These are phyloP conservation scores for Neurospora crassa DNA, from an alignment of 2,329 filamentous ascomycete species.

Conservation along the genomic window DNA sequence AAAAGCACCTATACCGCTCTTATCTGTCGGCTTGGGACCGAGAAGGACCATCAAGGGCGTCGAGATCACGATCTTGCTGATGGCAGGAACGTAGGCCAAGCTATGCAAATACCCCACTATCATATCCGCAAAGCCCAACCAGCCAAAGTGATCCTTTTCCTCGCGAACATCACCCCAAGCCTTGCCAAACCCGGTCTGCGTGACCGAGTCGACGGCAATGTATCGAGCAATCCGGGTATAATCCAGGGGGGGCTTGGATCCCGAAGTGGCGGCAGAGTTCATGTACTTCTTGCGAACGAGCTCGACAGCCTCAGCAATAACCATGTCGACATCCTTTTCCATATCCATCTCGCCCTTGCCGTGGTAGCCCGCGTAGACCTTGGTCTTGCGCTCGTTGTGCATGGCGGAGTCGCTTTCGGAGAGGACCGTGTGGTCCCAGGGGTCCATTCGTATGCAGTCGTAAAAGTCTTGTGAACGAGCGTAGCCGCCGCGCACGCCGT, in stretches of 20 bases:
- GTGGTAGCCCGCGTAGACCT: slow-evolving; percentile 17
- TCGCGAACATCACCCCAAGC: slow-evolving; percentile 7
- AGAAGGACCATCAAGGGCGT: background rate
- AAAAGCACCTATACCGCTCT: background rate
- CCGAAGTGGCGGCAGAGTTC: background rate
- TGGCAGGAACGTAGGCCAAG: background rate
- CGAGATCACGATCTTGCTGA: background rate
- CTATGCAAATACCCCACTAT: slow-evolving; percentile 1
- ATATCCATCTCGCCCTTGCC: slow-evolving; percentile 20
- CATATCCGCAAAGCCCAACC: slow-evolving; percentile 2
- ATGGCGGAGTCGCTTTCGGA: slow-evolving; percentile 16
- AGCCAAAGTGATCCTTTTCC: slow-evolving; percentile 6
- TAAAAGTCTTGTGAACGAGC: slow-evolving; percentile 19
- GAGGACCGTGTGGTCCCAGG: slow-evolving; percentile 15
- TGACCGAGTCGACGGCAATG: slow-evolving; percentile 8
- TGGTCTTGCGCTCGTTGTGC: slow-evolving; percentile 22
- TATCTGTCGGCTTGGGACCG: background rate
- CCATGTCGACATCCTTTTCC: slow-evolving; percentile 13
- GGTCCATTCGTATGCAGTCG: background rate
- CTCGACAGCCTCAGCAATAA: slow-evolving; percentile 4
- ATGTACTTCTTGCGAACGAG: slow-evolving; percentile 2
- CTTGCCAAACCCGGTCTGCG: slow-evolving; percentile 3
- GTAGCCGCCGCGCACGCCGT: slow-evolving; percentile 20
- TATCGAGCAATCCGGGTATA: slow-evolving; percentile 6
- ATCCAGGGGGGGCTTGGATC: background rate